phyloP scores from a whole-genome alignment of 768 basidiomycete genomes.

The Tricholoma sp. region DNA sequence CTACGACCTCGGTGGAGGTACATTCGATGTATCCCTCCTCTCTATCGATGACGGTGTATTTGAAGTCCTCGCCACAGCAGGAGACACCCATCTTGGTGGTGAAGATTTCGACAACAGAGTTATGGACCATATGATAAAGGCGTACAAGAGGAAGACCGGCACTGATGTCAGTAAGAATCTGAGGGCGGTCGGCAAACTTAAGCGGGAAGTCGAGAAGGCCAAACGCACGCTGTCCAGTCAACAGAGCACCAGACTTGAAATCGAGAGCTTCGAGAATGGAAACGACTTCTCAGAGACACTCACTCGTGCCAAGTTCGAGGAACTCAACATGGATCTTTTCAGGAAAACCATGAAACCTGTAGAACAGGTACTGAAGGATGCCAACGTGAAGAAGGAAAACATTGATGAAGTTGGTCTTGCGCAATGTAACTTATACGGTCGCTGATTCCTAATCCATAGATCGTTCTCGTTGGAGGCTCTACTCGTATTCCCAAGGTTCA shows the following conservation, averaged over 20 bases:
- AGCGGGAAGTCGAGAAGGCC: constrained; percentile 90
- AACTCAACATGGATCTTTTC: constrained; percentile 98
- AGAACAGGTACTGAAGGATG: constrained; percentile 97
- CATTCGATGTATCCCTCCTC: constrained; percentile 96
- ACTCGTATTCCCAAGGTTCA: constrained; percentile 99
- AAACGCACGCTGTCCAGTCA: constrained; percentile 92
- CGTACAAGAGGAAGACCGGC: constrained; percentile 89
- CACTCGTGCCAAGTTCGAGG: constrained; percentile 98
- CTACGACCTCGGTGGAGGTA: constrained; percentile 98
- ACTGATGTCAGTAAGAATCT: constrained; percentile 77
- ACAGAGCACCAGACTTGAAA: constrained; percentile 88
- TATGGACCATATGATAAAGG: constrained; percentile 84
- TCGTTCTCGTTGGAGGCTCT: constrained; percentile 93
- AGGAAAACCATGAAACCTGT: constrained; percentile 99
- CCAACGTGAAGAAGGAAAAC: constrained; percentile 96
- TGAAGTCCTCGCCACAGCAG: constrained; percentile 85
- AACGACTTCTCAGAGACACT: constrained; percentile 97
- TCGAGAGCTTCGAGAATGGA: constrained; percentile 93
- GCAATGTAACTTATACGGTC: not conserved
- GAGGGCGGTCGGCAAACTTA: constrained; percentile 84
- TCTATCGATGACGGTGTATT: constrained; percentile 93
- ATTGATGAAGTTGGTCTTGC: constrained; percentile 66
- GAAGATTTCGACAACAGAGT: constrained; percentile 96
- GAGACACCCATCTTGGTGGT: constrained; percentile 93
- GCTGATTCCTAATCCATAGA: constrained; percentile 29